Conservation (phyloP, 768 basidiomycete species). For the Amanita thiersii region DNA sequence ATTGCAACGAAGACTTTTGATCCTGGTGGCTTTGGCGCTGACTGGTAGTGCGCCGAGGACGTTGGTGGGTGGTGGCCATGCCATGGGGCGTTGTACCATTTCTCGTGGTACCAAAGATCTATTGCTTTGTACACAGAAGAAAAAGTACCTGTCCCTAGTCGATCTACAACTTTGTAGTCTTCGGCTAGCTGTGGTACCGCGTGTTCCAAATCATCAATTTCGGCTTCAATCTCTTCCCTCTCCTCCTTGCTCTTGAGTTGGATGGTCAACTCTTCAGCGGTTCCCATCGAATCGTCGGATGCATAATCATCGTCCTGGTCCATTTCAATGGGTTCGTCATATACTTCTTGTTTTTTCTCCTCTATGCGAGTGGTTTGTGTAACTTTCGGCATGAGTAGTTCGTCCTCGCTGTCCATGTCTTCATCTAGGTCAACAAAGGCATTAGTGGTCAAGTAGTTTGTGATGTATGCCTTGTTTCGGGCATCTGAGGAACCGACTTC, state of each 20-base stretch:
- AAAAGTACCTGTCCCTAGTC: slow-evolving; percentile 95
- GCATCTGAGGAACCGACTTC: slow-evolving; percentile 18
- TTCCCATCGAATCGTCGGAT: slow-evolving; percentile 24
- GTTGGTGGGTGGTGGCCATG: slow-evolving; percentile 51
- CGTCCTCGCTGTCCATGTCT: slow-evolving; percentile 43
- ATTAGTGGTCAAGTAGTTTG: slow-evolving; percentile 7
- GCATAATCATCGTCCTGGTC: slow-evolving; percentile 22
- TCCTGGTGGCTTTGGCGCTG: slow-evolving; percentile 27
- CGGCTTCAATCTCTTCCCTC: slow-evolving; percentile 61
- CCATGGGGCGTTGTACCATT: slow-evolving; percentile 75
- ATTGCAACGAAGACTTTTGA: slow-evolving; percentile 79
- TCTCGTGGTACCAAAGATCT: slow-evolving; percentile 65
- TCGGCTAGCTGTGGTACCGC: slow-evolving; percentile 57
- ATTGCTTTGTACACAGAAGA: slow-evolving; percentile 98
- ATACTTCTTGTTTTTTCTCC: slow-evolving; percentile 9
- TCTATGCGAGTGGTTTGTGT: slow-evolving; percentile 4
- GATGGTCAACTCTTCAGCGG: slow-evolving; percentile 57
- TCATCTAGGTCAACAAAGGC: slow-evolving; percentile 40
- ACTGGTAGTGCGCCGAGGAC: slow-evolving; percentile 64
- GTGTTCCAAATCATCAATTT: slow-evolving; percentile 65
- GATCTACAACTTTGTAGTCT: slow-evolving; percentile 78
- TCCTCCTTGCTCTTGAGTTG: slow-evolving; percentile 55
- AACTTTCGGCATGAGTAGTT: slow-evolving; percentile 16
- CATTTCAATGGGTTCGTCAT: slow-evolving; percentile 15
- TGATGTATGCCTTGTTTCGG: slow-evolving; percentile 14